Evolutionary conservation across 2,329 filamentous ascomycete genomes (phyloP), one percentile per base, ranked within the genome.

Genomic region (Aspergillus alliaceus): DNA sequence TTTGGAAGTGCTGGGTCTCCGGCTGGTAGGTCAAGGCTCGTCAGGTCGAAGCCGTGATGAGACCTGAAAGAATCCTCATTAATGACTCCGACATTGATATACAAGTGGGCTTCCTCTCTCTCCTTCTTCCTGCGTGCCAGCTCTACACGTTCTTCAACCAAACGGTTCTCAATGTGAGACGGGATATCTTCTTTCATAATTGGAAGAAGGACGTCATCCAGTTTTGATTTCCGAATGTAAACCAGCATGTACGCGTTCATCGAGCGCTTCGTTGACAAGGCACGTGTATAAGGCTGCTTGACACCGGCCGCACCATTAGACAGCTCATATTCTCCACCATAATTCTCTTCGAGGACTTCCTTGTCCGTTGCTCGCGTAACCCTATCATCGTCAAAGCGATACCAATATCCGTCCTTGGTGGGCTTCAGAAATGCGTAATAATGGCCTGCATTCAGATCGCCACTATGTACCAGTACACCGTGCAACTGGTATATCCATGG

Each of bases 221-320:
- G 77, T 56, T 88, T 86, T 51, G 88, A 90, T 72, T 96, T 90
- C 46, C 95, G 88, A 63, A 99, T 91, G 71, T 99, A 99, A 2
- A 99, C 96, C 80, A 99, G 78, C 95, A 99, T 99, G 80, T 99
- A 99, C 5, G 95, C 96, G 73, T 93, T 99, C 83, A 88, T 89
- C 2, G 85, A 88, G 47, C 86, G 80, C 67, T 89, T 89, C 3
- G 84, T 82, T 2, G 86, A 87, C 72, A 84, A 81, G 20, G 83
- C 84, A 37, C 85, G 77, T 9, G 85, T 86, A 66, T 87, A 88
- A 2, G 85, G 86, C 65, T 88, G 88, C 55, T 86, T 80, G 56
- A 85, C 81, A 50, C 81, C 82, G 32, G 75, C 63, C n/a, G 78
- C 77, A 7, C 85, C 85, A 59, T 87, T 86, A 8, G 77, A 72